Conservation (phyloP, 257 asterid species). For the Thymus quinquecostatus region DNA sequence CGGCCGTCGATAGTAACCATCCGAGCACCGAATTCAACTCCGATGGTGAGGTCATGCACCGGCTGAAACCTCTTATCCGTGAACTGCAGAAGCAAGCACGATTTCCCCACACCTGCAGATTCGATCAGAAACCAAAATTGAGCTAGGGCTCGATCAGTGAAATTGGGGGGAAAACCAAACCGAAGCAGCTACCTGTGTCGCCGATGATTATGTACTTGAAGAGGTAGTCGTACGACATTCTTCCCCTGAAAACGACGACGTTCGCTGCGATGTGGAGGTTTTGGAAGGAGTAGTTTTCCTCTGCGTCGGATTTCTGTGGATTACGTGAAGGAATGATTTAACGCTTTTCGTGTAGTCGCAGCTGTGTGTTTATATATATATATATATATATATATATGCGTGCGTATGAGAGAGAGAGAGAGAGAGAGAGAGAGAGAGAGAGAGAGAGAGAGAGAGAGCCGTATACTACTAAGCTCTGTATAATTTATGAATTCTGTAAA, state of each 20-base stretch:
- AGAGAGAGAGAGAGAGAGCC: not conserved
- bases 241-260: conserved; percentile 31
- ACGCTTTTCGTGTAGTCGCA: not conserved
- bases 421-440: not conserved
- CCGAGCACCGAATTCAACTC: conserved; percentile 74
- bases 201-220: conserved; percentile 85
- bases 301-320: conserved; percentile 6
- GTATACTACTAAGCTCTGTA: no score
- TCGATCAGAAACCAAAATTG: not conserved
- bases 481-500: no score
- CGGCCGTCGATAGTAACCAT: conserved; percentile 57
- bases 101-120: conserved; percentile 63
- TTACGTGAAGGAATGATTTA: conserved; percentile 21
- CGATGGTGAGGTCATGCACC: conserved; percentile 71
- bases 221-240: conserved; percentile 81
- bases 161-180: not conserved
- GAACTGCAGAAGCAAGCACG: conserved; percentile 67
- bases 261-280: not conserved
- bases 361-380: no score
- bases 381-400: no score
- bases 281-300: not conserved
- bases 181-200: conserved; percentile 52
- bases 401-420: not conserved
- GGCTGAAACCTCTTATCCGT: conserved; percentile 72
- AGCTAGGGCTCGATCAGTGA: conserved; percentile 13